Base-by-base conservation (phyloP, 2,329 filamentous ascomycete species). In the Nigrograna mackinnonii region DNA sequence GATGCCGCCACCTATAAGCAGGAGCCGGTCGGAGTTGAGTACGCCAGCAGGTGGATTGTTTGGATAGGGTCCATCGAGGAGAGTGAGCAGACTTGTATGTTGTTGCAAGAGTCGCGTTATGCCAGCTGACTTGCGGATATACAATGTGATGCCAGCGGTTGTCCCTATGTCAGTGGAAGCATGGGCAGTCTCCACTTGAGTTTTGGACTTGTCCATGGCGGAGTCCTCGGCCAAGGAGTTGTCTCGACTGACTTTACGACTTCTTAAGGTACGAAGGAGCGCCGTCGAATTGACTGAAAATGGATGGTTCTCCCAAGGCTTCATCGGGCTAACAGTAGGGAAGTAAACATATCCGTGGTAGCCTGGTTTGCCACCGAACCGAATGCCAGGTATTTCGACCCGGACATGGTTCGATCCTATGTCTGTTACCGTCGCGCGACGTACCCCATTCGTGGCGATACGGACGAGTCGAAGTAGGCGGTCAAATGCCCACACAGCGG, bases 1-100 rank as follows among this genome's bases (percentile, higher is more conserved):
- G 20, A 77, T 74, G 7, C 74, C 75, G 12, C 76, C 75, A 1
- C 57, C 68, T 36, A 78, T 64, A 12, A 74, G 59, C 3, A 79
- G 43, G 0, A 77, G 38, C 5, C 54, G 54, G 34, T 62, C 57
- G 3, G 52, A 50, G 13, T 44, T 48, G 4, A 62, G 55, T 5
- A 72, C 43, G 5, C 47, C 42, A 0, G 33, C 22, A 11, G 54
- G 56, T 2, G 59, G 52, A 47, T 58, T 68, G 46, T 63, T 65
- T 3, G 57, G 54, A 55, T 77, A 76, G 0, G 72, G 68, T 1
- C 70, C 72, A 16, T 76, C 74, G 2, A 76, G 50, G 0, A 77
- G 58, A 0, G 67, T 68, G 11, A 67, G 57, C 0, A 75, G 45
- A 1, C 45, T 52, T 5, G 40, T 37, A 19, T 56, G 43, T 2